Evolutionary conservation across 441 rosid species (phyloP).

Genomic region (Breynia disticha): DNA sequence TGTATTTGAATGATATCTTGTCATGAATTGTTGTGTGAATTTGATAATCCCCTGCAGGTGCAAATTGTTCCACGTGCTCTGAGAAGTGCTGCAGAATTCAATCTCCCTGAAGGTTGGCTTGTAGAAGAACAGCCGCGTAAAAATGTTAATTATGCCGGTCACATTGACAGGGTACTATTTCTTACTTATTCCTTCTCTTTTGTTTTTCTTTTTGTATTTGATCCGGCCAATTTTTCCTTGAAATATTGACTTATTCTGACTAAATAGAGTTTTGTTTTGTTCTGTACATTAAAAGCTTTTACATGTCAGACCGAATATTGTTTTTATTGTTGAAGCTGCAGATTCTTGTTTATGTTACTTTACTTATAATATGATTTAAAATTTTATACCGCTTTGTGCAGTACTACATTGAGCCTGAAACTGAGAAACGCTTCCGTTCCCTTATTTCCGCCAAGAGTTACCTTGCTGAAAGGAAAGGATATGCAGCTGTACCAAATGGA

Average conservation of each 20-base stretch:
- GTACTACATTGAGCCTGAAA: constrained; percentile 46
- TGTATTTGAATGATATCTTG: background rate
- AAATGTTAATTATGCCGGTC: constrained; percentile 14
- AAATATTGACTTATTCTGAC: too few species aligned
- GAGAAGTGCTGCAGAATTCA: constrained; percentile 20
- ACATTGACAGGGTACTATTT: constrained; percentile 36
- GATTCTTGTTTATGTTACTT: background rate
- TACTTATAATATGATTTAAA: constrained; percentile 5
- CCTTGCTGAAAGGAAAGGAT: constrained; percentile 17
- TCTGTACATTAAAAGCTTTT: too few species aligned
- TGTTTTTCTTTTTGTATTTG: background rate
- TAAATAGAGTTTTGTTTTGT: too few species aligned
- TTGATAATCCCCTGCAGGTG: constrained; percentile 21
- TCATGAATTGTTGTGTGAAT: background rate
- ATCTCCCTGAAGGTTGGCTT: constrained; percentile 42
- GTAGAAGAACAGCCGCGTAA: constrained; percentile 30
- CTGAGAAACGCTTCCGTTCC: constrained; percentile 40
- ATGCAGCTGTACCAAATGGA: constrained; percentile 15
- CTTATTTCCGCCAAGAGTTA: constrained; percentile 37
- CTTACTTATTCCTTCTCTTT: too few species aligned
- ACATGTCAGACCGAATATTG: too few species aligned
- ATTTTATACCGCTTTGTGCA: constrained; percentile 17
- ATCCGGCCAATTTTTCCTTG: too few species aligned
- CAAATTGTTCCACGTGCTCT: constrained; percentile 18
- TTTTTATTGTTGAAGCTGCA: background rate